These are phyloP conservation scores for Anthoceros angustus DNA, from an alignment of 225 moss, liverwort and hornwort genomes.

Conservation along the genomic window DNA sequence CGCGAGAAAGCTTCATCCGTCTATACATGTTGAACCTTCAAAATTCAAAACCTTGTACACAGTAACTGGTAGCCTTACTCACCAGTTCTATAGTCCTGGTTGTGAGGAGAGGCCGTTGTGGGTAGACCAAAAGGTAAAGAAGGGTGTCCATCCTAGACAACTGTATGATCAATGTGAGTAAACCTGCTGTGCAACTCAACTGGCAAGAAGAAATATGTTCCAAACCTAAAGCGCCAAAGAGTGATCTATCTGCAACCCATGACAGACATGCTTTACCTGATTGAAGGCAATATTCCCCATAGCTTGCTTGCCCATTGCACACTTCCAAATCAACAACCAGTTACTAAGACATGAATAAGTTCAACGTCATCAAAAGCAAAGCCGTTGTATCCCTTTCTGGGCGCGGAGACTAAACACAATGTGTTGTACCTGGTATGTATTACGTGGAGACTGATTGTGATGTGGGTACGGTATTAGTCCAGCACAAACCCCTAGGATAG, in stretches of 20 bases:
- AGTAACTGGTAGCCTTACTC: background rate
- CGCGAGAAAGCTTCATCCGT: too few relatives aligned
- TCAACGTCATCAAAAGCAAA: too few relatives aligned
- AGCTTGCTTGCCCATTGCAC: conserved; percentile 99
- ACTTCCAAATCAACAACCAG: conserved; percentile 24
- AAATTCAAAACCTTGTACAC: background rate
- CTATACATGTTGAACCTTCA: background rate
- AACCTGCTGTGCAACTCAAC: background rate
- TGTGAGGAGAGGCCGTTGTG: conserved; percentile 81
- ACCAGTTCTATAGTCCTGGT: conserved; percentile 99
- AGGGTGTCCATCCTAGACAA: conserved; percentile 92
- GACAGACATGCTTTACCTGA: conserved; percentile 35
- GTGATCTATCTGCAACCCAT: background rate
- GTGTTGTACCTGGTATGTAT: conserved; percentile 70
- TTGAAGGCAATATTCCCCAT: conserved; percentile 99
- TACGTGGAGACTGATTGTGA: conserved; percentile 96
- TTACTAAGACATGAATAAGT: background rate
- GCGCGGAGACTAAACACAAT: background rate
- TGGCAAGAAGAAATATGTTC: background rate
- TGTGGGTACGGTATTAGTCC: conserved; percentile 98
- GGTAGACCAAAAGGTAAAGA: conserved; percentile 93
- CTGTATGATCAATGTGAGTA: conserved; percentile 20
- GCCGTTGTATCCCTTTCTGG: too few relatives aligned
- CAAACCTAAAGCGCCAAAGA: background rate
- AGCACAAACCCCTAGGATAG: conserved; percentile 95